Evolutionary conservation across 345 rosid species (phyloP), one percentile per base, ranked within the genome.

Genomic region (Heritiera littoralis): DNA sequence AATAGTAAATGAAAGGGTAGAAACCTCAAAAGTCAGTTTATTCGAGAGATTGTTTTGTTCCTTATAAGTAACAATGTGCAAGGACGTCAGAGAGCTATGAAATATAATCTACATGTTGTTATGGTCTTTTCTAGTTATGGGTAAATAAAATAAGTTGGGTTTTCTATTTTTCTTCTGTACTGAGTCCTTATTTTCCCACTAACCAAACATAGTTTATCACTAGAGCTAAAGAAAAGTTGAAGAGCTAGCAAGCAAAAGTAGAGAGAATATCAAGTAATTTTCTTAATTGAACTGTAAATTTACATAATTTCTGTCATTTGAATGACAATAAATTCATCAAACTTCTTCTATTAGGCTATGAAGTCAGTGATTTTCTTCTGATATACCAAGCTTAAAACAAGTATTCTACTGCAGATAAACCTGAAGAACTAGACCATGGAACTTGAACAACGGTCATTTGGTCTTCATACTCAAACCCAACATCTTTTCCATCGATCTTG

Each of bases 371-470:
- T 48, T 80, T 68, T 28, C 54, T 52, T 58, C n/a, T 17, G 6
- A 40, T 14, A 9, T 71, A 13, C 64, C 3, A 10, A 12, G 2
- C 9, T 80, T 88, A 94, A 82, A 94, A 94, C 63, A 83, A 32
- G 81, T 89, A 94, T 66, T 94, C 86, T 32, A 90, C 77, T 1
- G 71, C 72, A 23, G 89, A 86, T 6, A 80, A 40, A 63, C 90
- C 88, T 55, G 89, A 86, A 40, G 90, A 77, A 69, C 69, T 80
- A 56, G 95, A 79, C 94, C 97, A 92, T 32, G 97, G 87, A 49
- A 94, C 93, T 74, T 90, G 89, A 76, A 87, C 78, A 43, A 72
- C 63, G 28, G 84, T 90, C 92, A 92, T 89, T 38, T 40, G 38
- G 3, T 65, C 90, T 48, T 85, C 92, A 43, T 88, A 96, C 56